phyloP scores from a whole-genome alignment of 495 filamentous ascomycete genomes.

The Barbatosphaeria neglecta region DNA sequence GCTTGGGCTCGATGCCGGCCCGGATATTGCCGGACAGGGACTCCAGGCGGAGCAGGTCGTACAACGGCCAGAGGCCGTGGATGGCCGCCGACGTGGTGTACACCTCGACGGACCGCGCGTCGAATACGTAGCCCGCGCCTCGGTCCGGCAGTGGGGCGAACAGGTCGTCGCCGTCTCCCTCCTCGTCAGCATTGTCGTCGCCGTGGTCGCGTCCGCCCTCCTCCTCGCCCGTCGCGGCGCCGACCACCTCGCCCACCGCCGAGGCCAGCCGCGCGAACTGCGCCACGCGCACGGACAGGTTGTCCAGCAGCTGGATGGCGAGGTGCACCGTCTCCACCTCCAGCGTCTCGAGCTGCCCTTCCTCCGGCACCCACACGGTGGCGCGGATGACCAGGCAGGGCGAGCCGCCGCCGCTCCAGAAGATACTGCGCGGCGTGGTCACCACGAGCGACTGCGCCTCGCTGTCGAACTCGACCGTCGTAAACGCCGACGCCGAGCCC shows the following conservation, averaged over 20 bases:
- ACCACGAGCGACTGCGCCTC: conserved; percentile 17
- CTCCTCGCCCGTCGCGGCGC: conserved; percentile 4
- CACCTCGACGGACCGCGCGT: conserved; percentile 21
- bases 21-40: conserved; percentile 24
- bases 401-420: conserved; percentile 7
- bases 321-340: conserved; percentile 21
- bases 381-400: conserved; percentile 27
- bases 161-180: neutral
- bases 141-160: conserved; percentile 9
- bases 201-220: too few species aligned
- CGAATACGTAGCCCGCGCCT: conserved; percentile 13
- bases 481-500: too few species aligned
- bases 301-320: conserved; percentile 25
- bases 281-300: conserved; percentile 19
- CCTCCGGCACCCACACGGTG: conserved; percentile 31
- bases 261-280: conserved; percentile 11
- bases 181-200: too few species aligned
- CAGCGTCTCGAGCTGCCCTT: conserved; percentile 14
- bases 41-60: conserved; percentile 24
- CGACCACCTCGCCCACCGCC: conserved; percentile 15
- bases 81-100: conserved; percentile 23
- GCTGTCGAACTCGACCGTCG: conserved; percentile 15
- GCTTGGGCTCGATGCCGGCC: conserved; percentile 24
- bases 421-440: conserved; percentile 17
- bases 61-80: conserved; percentile 29